phyloP scores from a whole-genome alignment of 2,329 filamentous ascomycete genomes.

The Epichloe baconii region DNA sequence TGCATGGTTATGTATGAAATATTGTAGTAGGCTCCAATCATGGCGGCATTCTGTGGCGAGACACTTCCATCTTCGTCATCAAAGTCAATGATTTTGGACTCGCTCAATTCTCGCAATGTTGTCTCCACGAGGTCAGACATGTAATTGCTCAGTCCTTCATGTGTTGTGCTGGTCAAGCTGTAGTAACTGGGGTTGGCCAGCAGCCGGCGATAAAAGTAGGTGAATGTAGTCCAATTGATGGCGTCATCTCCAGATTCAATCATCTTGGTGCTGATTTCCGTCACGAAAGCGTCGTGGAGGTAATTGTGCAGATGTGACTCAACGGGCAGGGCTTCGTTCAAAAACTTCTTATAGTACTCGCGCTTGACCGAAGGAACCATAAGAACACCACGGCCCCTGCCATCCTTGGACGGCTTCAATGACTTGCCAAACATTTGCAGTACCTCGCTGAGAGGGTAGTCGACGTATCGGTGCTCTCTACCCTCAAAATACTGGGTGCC shows the following conservation, averaged over 20 bases:
- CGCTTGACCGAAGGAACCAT: constrained; percentile 93
- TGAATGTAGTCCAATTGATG: constrained; percentile 97
- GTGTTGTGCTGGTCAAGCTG: constrained; percentile 72
- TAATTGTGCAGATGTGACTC: constrained; percentile 89
- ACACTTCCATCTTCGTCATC: constrained; percentile 90
- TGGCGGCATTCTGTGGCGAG: constrained; percentile 82
- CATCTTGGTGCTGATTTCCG: constrained; percentile 91
- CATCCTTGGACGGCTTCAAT: constrained; percentile 64
- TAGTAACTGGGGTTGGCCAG: constrained; percentile 96
- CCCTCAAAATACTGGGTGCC: constrained; percentile 97
- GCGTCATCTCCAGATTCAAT: constrained; percentile 93
- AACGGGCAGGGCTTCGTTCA: constrained; percentile 89
- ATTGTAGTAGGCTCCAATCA: constrained; percentile 98
- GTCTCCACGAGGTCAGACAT: constrained; percentile 90
- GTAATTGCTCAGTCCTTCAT: constrained; percentile 87
- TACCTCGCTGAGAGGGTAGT: constrained; percentile 88
- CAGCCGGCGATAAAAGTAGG: constrained; percentile 91
- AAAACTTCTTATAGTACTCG: constrained; percentile 97
- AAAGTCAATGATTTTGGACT: constrained; percentile 90
- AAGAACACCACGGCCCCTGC: constrained; percentile 76
- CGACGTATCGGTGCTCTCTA: constrained; percentile 89
- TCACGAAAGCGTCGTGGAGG: constrained; percentile 90
- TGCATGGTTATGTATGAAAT: constrained; percentile 99
- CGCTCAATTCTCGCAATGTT: constrained; percentile 77
- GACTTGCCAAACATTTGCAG: constrained; percentile 98